Evolutionary conservation across 2,329 filamentous ascomycete genomes (phyloP).

Genomic region (Colletotrichum spaethianum): DNA sequence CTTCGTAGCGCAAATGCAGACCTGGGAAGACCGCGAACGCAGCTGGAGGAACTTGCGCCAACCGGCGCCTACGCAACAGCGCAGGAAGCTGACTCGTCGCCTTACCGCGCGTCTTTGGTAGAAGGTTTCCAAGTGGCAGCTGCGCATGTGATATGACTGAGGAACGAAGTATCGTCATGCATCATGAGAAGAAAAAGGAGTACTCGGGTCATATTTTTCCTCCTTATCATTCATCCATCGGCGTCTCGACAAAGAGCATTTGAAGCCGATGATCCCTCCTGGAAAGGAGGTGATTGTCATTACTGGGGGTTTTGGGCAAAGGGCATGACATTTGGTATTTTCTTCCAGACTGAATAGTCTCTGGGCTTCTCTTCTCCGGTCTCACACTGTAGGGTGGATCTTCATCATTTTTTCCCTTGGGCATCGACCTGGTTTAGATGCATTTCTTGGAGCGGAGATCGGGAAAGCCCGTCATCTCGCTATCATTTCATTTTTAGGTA

Average conservation of each 20-base stretch:
- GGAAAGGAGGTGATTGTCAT: slow-evolving; percentile 12
- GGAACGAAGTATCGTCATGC: slow-evolving; percentile 29
- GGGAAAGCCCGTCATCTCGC: neutral
- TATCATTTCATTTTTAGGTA: neutral
- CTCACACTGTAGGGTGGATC: neutral
- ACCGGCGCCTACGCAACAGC: slow-evolving; percentile 51
- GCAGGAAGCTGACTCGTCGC: slow-evolving; percentile 58
- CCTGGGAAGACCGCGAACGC: slow-evolving; percentile 65
- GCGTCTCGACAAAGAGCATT: slow-evolving; percentile 37
- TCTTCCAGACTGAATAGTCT: neutral
- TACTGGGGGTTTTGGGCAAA: neutral
- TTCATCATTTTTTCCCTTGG: neutral
- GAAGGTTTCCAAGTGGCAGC: neutral
- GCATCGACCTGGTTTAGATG: neutral
- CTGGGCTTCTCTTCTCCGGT: neutral
- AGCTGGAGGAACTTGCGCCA: slow-evolving; percentile 61
- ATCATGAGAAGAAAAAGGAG: slow-evolving; percentile 37
- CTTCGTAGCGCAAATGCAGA: slow-evolving; percentile 64
- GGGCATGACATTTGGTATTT: neutral
- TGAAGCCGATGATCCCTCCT: slow-evolving; percentile 29
- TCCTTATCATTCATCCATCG: slow-evolving; percentile 23
- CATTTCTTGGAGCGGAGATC: neutral
- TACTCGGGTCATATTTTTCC: slow-evolving; percentile 10
- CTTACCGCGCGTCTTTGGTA: slow-evolving; percentile 52
- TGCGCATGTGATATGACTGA: slow-evolving; percentile 28